phyloP scores from a whole-genome alignment of 352 stramenopile genomes.

The Pythium periplocum region DNA sequence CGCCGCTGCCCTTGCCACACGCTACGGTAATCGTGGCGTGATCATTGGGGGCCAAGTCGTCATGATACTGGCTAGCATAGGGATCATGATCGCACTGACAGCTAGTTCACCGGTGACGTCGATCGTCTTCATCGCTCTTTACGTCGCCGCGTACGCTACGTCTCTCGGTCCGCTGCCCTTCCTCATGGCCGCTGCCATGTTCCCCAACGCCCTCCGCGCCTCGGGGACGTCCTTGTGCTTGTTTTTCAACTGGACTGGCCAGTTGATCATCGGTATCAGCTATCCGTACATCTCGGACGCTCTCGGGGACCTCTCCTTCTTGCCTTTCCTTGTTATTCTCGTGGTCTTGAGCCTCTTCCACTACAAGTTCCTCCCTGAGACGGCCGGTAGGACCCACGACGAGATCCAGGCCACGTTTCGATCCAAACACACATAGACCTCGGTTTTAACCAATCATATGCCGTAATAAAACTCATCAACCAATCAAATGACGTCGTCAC shows the following conservation, averaged over 20 bases:
- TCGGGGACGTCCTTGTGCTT: slow-evolving; percentile 39
- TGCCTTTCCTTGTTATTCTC: slow-evolving; percentile 44
- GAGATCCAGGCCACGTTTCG: too few relatives aligned
- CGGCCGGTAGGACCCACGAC: slow-evolving; percentile 32
- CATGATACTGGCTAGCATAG: slow-evolving; percentile 42
- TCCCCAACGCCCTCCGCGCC: slow-evolving; percentile 45
- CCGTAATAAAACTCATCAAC: too few relatives aligned
- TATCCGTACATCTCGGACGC: slow-evolving; percentile 46
- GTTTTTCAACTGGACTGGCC: slow-evolving; percentile 46
- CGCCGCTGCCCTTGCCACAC: slow-evolving; percentile 27
- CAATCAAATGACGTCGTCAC: too few relatives aligned
- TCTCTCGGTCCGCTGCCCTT: slow-evolving; percentile 52
- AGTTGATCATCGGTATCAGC: slow-evolving; percentile 43
- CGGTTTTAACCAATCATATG: too few relatives aligned
- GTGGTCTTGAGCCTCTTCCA: slow-evolving; percentile 30
- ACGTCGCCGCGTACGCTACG: slow-evolving; percentile 36
- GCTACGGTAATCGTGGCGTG: slow-evolving; percentile 42
- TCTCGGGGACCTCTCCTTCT: slow-evolving; percentile 32
- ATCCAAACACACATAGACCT: too few relatives aligned
- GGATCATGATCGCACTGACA: slow-evolving; percentile 35
- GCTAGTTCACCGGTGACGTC: slow-evolving; percentile 23
- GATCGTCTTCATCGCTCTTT: slow-evolving; percentile 46
- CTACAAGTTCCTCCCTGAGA: slow-evolving; percentile 49
- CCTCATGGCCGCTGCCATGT: slow-evolving; percentile 44
- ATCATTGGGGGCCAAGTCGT: slow-evolving; percentile 36